Evolutionary conservation across 441 rosid genomes (phyloP).

Genomic region (Adansonia madagascariensis): DNA sequence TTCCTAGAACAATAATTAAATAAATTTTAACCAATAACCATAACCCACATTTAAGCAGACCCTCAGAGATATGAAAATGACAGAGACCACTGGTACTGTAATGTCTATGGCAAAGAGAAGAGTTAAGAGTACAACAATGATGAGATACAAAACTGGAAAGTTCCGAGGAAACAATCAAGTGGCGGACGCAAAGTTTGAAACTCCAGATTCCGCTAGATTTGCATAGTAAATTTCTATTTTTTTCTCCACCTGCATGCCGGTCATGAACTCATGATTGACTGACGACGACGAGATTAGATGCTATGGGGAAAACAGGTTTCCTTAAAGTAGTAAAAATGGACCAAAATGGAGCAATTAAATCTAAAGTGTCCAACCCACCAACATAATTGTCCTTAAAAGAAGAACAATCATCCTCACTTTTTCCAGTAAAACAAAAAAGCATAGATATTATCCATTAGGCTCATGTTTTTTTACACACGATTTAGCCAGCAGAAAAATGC

Average conservation of each 20-base stretch:
- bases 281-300: not conserved
- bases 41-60: too few species aligned
- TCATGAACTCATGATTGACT: not conserved
- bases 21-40: too few species aligned
- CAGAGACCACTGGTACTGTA: not conserved
- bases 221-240: not conserved
- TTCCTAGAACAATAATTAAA: too few species aligned
- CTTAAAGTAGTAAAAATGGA: not conserved
- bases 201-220: not conserved
- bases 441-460: not conserved
- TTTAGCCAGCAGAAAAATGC: too few species aligned
- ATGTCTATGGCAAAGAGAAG: too few species aligned
- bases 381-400: not conserved
- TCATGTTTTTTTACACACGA: too few species aligned
- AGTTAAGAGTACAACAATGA: not conserved
- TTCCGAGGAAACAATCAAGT: not conserved
- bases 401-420: not conserved
- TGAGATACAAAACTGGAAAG: not conserved
- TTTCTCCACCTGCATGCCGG: not conserved
- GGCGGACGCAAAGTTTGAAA: not conserved
- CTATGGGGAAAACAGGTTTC: not conserved
- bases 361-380: not conserved
- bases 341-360: not conserved
- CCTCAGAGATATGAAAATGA: too few species aligned
- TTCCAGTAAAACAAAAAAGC: not conserved